Conservation (phyloP, 208 protist species). For the Zelonia costaricensis region DNA sequence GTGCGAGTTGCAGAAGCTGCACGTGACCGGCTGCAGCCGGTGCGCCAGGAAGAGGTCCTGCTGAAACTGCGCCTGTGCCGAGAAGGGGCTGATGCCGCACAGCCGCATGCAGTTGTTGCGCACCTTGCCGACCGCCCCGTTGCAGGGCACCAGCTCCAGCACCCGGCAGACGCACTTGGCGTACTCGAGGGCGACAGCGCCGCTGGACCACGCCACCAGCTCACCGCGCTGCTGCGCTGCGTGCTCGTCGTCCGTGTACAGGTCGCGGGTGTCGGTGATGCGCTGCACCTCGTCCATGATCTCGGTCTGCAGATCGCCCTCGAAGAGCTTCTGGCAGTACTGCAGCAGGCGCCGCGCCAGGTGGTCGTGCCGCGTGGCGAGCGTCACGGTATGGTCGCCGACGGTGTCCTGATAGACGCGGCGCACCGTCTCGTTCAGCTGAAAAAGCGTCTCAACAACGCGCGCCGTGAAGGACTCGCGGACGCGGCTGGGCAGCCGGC, state of each 20-base stretch:
- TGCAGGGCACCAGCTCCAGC: conserved; percentile 72
- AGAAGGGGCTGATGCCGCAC: conserved; percentile 87
- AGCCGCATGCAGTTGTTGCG: conserved; percentile 90
- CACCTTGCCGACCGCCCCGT: conserved; percentile 64
- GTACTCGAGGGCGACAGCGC: conserved; percentile 73
- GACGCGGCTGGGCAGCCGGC: conserved; percentile 48
- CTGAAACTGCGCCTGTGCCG: conserved; percentile 52
- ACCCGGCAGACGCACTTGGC: conserved; percentile 73
- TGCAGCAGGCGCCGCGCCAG: conserved; percentile 36
- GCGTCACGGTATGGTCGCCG: conserved; percentile 57
- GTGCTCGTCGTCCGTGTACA: conserved; percentile 58
- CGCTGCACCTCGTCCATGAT: conserved; percentile 83
- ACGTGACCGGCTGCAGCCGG: conserved; percentile 50
- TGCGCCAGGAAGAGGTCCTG: conserved; percentile 37
- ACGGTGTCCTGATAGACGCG: conserved; percentile 44
- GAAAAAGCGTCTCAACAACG: conserved; percentile 23
- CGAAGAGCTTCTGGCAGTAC: conserved; percentile 43
- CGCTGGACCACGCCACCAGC: conserved; percentile 35
- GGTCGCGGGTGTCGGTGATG: conserved; percentile 53
- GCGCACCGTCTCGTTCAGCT: conserved; percentile 17
- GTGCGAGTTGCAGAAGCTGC: conserved; percentile 78
- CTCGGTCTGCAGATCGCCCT: conserved; percentile 58
- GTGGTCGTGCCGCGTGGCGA: conserved; percentile 72
- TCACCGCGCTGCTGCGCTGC: conserved; percentile 18
- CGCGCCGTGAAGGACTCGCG: conserved; percentile 34